phyloP scores from a whole-genome alignment of 768 basidiomycete genomes.

The Mycena galopus region DNA sequence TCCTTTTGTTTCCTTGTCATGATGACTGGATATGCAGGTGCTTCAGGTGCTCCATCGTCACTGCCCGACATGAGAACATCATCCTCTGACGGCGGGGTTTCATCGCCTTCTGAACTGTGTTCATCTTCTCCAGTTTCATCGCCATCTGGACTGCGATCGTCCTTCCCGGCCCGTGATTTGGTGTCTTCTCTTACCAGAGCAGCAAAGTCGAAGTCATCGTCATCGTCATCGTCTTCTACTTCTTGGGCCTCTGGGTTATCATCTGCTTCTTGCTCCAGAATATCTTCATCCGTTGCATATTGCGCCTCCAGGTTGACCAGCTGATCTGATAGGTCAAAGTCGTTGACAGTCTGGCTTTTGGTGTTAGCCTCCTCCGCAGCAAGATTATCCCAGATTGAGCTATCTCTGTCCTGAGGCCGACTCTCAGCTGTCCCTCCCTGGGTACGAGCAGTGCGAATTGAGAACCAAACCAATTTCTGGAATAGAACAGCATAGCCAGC shows the following conservation, averaged over 20 bases:
- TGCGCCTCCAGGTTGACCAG: background rate
- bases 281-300: background rate
- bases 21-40: background rate
- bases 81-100: background rate
- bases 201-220: background rate
- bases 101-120: background rate
- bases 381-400: background rate
- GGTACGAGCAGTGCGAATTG: background rate
- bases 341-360: background rate
- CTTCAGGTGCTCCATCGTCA: background rate
- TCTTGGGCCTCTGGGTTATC: background rate
- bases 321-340: background rate
- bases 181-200: background rate
- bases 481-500: background rate
- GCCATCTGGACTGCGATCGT: background rate
- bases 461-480: background rate
- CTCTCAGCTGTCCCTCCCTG: background rate
- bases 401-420: background rate
- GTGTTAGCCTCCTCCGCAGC: background rate
- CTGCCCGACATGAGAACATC: conserved; percentile 1
- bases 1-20: background rate
- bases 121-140: background rate
- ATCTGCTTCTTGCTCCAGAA: background rate
- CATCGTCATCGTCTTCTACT: background rate
- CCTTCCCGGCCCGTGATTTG: background rate